These are phyloP conservation scores for Ceratocystis ficicola DNA, from an alignment of 2,329 filamentous ascomycete species.

Conservation along the genomic window DNA sequence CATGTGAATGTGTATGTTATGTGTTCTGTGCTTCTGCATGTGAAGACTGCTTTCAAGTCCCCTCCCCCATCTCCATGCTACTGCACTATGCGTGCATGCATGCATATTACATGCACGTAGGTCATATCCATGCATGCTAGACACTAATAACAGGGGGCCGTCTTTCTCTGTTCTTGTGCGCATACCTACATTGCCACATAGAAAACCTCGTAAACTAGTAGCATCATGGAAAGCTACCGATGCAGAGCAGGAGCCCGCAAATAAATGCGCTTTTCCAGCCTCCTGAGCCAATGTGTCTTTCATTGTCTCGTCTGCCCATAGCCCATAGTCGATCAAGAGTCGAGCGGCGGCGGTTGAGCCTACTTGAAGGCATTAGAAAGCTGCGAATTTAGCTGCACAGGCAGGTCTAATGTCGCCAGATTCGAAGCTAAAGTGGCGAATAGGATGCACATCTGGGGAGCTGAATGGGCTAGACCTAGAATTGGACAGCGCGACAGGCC, in stretches of 20 bases:
- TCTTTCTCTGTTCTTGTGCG: background rate
- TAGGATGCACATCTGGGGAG: background rate
- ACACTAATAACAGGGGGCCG: too few species aligned
- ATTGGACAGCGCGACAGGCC: background rate
- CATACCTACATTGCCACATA: background rate
- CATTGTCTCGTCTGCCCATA: background rate
- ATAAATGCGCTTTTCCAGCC: background rate
- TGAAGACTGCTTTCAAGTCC: too few species aligned
- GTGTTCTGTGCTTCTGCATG: too few species aligned
- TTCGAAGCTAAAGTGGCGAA: slow-evolving; percentile 2
- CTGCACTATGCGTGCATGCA: too few species aligned
- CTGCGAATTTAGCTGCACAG: background rate
- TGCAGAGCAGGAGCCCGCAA: background rate
- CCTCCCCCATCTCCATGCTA: too few species aligned
- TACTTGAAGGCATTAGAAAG: background rate
- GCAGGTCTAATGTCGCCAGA: background rate
- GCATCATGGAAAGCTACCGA: background rate
- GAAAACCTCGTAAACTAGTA: background rate
- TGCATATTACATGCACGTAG: too few species aligned
- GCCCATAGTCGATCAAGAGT: background rate
- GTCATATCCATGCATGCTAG: background rate
- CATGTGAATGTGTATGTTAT: background rate
- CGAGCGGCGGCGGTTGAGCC: background rate
- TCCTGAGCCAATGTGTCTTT: background rate
- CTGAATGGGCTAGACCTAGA: background rate